A percentile compares a stretch with the other conserved stretches of the same genome.
Evolutionary conservation across 805 yeast genomes (phyloP).

Genomic region (Lachancea fermentati): DNA sequence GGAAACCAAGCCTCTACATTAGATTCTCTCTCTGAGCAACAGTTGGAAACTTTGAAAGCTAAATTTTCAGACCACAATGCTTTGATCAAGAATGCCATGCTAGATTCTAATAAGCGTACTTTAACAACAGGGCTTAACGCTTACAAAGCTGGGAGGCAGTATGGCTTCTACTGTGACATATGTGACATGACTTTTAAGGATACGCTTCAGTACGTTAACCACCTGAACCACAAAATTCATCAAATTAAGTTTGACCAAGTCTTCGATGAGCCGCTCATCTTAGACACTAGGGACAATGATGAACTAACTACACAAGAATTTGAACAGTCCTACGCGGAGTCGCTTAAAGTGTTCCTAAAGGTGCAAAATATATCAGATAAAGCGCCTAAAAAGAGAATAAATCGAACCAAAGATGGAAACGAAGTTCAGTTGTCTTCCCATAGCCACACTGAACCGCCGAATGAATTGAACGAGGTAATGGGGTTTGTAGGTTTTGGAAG

Average conservation of each 20-base stretch:
- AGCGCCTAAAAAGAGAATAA: conserved; percentile 24
- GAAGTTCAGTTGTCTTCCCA: conserved; percentile 2
- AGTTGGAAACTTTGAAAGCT: conserved; percentile 13
- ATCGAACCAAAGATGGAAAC: conserved; percentile 28
- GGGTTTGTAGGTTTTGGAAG: conserved; percentile 56
- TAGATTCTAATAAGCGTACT: conserved; percentile 32
- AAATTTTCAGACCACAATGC: conserved; percentile 22
- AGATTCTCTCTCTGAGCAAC: conserved; percentile 12
- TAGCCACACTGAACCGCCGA: background rate
- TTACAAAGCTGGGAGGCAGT: conserved; percentile 48
- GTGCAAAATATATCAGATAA: conserved; percentile 36
- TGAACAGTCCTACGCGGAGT: conserved; percentile 32
- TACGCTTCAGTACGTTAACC: conserved; percentile 74
- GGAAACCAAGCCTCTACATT: conserved; percentile 17
- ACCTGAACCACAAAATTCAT: conserved; percentile 73
- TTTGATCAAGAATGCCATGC: conserved; percentile 22
- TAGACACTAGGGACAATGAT: conserved; percentile 32
- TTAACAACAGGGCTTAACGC: conserved; percentile 29
- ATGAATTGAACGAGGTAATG: conserved; percentile 38
- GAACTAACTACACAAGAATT: conserved; percentile 47
- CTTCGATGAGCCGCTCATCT: conserved; percentile 29
- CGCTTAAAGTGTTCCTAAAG: conserved; percentile 32
- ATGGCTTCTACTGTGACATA: conserved; percentile 79
- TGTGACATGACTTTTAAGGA: conserved; percentile 83
- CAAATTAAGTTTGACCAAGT: conserved; percentile 36